phyloP scores from a whole-genome alignment of 345 rosid genomes.

The Citrus sp. region DNA sequence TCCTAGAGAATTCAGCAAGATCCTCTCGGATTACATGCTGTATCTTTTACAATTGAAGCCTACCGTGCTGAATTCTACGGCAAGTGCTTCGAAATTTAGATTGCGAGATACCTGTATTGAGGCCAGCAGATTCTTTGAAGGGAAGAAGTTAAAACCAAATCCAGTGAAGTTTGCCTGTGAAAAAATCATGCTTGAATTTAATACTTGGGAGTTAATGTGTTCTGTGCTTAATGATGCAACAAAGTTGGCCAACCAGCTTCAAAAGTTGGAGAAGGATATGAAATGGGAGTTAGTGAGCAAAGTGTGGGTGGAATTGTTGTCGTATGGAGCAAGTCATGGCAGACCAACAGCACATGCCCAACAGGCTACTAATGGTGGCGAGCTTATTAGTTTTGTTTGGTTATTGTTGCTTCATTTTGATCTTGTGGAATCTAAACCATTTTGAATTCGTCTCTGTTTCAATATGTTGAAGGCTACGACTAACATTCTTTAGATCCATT shows the following conservation, averaged over 20 bases:
- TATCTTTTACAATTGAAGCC: conserved; percentile 55
- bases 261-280: not conserved
- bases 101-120: conserved; percentile 49
- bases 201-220: conserved; percentile 21
- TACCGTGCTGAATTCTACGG: conserved; percentile 44
- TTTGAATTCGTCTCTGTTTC: too few species aligned
- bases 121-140: conserved; percentile 32
- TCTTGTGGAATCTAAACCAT: conserved; percentile 23
- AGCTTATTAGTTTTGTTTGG: conserved; percentile 64
- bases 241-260: conserved; percentile 50
- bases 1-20: conserved; percentile 16
- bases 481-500: too few species aligned
- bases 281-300: conserved; percentile 55
- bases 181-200: conserved; percentile 11
- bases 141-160: conserved; percentile 7
- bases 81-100: conserved; percentile 51
- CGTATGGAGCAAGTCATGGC: conserved; percentile 59
- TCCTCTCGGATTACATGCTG: conserved; percentile 59
- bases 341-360: conserved; percentile 54
- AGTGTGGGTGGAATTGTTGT: conserved; percentile 64
- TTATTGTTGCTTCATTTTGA: conserved; percentile 75
- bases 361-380: conserved; percentile 60
- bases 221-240: conserved; percentile 61
- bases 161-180: conserved; percentile 17
- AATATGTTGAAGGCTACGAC: too few species aligned